Evolutionary conservation across 306 rosid species (phyloP), one percentile per base, ranked within the genome.

Genomic region (Rosa multiflora): DNA sequence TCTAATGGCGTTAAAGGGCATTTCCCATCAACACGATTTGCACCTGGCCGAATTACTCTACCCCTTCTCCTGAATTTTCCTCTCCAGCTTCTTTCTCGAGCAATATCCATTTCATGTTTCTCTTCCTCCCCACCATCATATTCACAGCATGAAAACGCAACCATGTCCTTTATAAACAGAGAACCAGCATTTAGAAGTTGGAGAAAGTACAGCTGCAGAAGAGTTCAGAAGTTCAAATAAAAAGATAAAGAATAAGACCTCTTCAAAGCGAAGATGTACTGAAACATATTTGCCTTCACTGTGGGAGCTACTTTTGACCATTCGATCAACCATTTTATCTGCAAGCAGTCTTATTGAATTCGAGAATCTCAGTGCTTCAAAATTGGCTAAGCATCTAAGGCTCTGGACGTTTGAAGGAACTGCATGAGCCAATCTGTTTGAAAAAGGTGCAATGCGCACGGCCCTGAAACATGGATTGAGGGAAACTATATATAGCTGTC

Each of bases 41-140:
- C 96, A 83, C 98, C 98, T 17, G 99, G 98, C 89, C 91, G 91
- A 84, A 93, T 91, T 44, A 95, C 86, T 86, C 86, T 90, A 78
- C 94, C 93, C 85, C 90, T 88, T 84, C 88, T 90, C 87, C 87
- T 88, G 87, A 95, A 95, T 90, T 95, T 95, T 84, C 98, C 99
- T 81, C 98, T 92, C 98, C 98, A 95, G 80, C 99, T 87, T 86
- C 98, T 88, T 90, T 95, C 99, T 55, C 99, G 90, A 80, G 98
- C 97, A 78, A 90, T 83, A 78, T 95, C 99, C 98, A 95, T 95
- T 87, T 95, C 98, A 56, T 3, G 94, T 86, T 91, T 95, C 84
- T 95, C 99, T 87, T 95, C 99, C 76, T 81, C 87, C 79, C 97
- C 99, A 8, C 98, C 97, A 72, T 90, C 97, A 84, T 95, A 95